phyloP scores from a whole-genome alignment of 768 basidiomycete species.

The Termitomyces sp. region DNA sequence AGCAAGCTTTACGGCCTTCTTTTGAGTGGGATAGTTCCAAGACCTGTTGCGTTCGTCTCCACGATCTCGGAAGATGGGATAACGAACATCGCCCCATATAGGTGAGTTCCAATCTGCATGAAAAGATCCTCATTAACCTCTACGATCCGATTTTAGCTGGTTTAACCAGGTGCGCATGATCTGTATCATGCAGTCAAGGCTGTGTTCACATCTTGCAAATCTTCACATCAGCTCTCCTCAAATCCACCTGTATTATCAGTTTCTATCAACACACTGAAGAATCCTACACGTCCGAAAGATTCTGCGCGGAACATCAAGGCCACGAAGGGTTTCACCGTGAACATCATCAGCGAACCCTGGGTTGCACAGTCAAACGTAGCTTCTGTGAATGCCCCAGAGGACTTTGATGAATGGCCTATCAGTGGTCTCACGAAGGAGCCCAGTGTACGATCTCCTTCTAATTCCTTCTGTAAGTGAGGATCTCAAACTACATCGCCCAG shows the following conservation, averaged over 20 bases:
- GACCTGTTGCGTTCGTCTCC: constrained; percentile 73
- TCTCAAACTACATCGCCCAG: constrained; percentile 21
- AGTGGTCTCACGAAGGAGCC: constrained; percentile 56
- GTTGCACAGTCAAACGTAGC: constrained; percentile 52
- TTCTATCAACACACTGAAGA: constrained; percentile 18
- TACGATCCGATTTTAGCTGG: constrained; percentile 32
- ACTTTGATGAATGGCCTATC: constrained; percentile 56
- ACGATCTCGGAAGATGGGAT: constrained; percentile 47
- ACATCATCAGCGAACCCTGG: constrained; percentile 73
- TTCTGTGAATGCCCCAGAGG: constrained; percentile 49
- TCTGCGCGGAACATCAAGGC: constrained; percentile 60
- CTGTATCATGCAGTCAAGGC: not conserved
- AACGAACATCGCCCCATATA: constrained; percentile 61
- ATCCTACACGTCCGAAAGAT: constrained; percentile 40
- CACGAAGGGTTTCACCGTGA: constrained; percentile 68
- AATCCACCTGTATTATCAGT: constrained; percentile 68
- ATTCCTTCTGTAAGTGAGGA: not conserved
- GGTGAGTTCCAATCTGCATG: constrained; percentile 18
- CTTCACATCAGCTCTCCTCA: constrained; percentile 41
- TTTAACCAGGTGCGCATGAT: constrained; percentile 28
- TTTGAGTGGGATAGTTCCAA: constrained; percentile 54
- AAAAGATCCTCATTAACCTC: not conserved
- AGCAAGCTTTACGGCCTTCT: constrained; percentile 44
- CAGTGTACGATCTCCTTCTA: constrained; percentile 39
- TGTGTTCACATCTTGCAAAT: constrained; percentile 14